These are phyloP conservation scores for Dactylonectria macrodidyma DNA, from an alignment of 2,329 filamentous ascomycete genomes.

Conservation along the genomic window DNA sequence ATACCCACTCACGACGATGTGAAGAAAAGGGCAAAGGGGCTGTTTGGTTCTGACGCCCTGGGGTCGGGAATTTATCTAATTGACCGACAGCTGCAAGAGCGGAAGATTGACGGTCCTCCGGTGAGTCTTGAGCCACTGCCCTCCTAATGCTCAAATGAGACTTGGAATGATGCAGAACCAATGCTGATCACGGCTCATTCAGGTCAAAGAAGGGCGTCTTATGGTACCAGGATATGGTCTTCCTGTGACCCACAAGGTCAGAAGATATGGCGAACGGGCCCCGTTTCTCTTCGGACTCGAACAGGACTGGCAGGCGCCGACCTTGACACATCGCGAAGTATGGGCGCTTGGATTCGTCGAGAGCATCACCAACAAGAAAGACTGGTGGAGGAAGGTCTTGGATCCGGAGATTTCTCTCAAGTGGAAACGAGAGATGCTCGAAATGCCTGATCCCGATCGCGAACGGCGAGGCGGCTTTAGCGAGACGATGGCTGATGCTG, in stretches of 20 bases:
- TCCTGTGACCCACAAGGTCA: conserved; percentile 32
- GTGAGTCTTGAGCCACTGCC: neutral
- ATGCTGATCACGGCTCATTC: neutral
- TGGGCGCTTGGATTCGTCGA: conserved; percentile 52
- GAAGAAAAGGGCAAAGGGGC: neutral
- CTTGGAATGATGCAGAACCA: neutral
- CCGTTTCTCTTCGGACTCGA: neutral
- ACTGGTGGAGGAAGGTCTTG: conserved; percentile 52
- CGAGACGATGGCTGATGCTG: conserved; percentile 49
- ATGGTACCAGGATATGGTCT: conserved; percentile 47
- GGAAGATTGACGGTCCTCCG: neutral
- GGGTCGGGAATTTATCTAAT: neutral
- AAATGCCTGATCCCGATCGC: conserved; percentile 51
- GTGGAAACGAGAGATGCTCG: conserved; percentile 49
- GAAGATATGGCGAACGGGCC: conserved; percentile 19
- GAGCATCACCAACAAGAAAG: conserved; percentile 51
- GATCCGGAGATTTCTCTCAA: conserved; percentile 44
- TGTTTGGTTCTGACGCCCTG: neutral
- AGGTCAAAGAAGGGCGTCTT: conserved; percentile 1
- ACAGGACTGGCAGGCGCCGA: conserved; percentile 35
- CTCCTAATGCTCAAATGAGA: neutral
- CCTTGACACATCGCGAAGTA: conserved; percentile 47
- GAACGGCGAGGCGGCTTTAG: conserved; percentile 47
- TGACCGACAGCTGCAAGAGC: neutral
- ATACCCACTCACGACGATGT: neutral